A percentile compares a stretch with the other conserved stretches of the same genome.
These are phyloP conservation scores for Pyrenopolyporus hunteri DNA, from an alignment of 495 filamentous ascomycete genomes.

Conservation along the genomic window DNA sequence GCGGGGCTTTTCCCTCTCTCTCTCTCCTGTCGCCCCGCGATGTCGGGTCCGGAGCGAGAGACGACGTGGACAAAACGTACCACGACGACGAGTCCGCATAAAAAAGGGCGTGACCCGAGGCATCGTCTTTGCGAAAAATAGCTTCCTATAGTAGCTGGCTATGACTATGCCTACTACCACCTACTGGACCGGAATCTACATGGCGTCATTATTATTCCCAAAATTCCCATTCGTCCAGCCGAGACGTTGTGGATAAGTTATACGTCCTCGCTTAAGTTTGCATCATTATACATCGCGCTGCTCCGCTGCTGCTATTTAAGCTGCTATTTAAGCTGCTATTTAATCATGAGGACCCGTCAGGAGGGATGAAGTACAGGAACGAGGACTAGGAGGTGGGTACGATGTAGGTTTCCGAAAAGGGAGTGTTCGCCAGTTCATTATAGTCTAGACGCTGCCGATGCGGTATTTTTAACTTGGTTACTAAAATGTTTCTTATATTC, in stretches of 20 bases:
- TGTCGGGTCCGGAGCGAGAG: constrained; percentile 26
- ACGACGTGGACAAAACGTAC: constrained; percentile 22
- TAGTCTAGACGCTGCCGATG: not conserved
- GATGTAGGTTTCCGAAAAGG: not conserved
- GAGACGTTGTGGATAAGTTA: constrained; percentile 9
- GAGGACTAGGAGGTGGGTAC: no score
- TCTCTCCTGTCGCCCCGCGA: constrained; percentile 12
- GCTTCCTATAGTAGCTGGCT: no score
- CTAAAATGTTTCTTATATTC: no score
- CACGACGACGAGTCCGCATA: constrained; percentile 2
- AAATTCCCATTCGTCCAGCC: not conserved
- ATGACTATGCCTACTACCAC: not conserved
- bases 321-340: no score
- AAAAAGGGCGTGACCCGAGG: constrained; percentile 3
- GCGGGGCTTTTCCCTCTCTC: no score
- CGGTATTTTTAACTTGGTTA: not conserved
- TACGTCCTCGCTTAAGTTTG: not conserved
- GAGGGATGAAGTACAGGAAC: no score
- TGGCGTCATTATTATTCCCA: constrained; percentile 13
- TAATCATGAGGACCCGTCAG: no score
- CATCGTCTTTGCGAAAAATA: not conserved
- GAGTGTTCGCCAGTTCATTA: not conserved
- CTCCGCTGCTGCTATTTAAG: not conserved
- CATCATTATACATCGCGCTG: constrained; percentile 3
- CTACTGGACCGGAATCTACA: not conserved